These are phyloP conservation scores for Beauveria caledonica DNA, from an alignment of 2,329 filamentous ascomycete genomes.

Conservation along the genomic window DNA sequence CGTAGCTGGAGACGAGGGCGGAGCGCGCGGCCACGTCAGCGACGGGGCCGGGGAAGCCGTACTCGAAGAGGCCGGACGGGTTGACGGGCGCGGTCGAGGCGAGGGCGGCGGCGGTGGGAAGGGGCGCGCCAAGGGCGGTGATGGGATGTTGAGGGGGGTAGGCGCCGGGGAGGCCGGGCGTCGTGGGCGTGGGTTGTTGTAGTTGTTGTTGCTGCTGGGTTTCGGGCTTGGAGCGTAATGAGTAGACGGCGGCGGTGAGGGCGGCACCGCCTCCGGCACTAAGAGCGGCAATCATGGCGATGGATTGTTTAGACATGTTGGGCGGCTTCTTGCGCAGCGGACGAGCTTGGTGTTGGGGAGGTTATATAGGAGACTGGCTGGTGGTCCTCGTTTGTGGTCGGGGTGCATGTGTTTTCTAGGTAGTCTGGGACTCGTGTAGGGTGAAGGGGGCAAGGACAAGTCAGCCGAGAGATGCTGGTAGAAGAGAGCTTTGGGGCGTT, in stretches of 20 bases:
- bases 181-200: conserved; percentile 18
- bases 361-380: conserved; percentile 12
- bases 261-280: conserved; percentile 71
- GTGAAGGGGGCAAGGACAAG: neutral
- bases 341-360: conserved; percentile 6
- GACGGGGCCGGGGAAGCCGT: conserved; percentile 87
- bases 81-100: conserved; percentile 47
- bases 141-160: conserved; percentile 18
- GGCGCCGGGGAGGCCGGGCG: conserved; percentile 22
- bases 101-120: conserved; percentile 36
- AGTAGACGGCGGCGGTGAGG: conserved; percentile 60
- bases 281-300: conserved; percentile 67
- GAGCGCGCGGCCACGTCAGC: conserved; percentile 70
- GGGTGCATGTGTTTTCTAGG: too few species aligned
- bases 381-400: too few species aligned
- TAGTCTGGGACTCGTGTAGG: neutral
- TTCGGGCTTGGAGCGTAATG: conserved; percentile 42
- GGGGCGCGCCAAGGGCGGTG: conserved; percentile 48
- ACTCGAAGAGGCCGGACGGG: conserved; percentile 69
- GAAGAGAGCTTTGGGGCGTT: too few species aligned
- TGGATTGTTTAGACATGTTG: conserved; percentile 69
- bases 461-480: neutral
- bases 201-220: conserved; percentile 18
- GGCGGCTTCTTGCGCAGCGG: neutral
- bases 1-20: conserved; percentile 79